These are phyloP conservation scores for Pseudocercospora pini-densiflorae DNA, from an alignment of 2,329 filamentous ascomycete genomes.

Conservation along the genomic window DNA sequence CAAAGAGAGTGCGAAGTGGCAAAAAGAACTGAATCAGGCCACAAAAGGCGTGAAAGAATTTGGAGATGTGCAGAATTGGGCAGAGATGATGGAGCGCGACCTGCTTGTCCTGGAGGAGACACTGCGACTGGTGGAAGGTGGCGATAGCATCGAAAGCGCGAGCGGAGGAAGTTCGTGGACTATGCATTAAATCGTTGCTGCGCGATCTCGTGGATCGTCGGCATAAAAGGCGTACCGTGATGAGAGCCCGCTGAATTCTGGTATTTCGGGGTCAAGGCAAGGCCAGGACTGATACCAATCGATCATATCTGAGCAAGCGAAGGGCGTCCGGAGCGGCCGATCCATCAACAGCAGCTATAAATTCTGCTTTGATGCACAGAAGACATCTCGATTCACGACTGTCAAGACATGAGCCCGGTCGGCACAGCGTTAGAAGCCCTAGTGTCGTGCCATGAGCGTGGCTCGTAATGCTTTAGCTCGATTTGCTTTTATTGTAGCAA, in stretches of 20 bases:
- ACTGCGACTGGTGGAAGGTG: constrained; percentile 40
- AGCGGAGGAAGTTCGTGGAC: constrained; percentile 39
- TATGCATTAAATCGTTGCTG: not conserved
- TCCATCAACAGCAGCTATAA: not conserved
- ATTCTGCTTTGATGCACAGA: not conserved
- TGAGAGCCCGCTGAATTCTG: not conserved
- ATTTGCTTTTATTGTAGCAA: not conserved
- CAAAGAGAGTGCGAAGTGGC: constrained; percentile 68
- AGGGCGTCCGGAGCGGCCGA: not conserved
- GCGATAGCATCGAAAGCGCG: constrained; percentile 33
- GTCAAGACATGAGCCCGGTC: no score
- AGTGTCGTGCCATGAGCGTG: not conserved
- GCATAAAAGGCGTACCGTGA: no score
- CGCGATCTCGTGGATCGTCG: not conserved
- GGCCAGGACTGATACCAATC: not conserved
- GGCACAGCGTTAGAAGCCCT: not conserved
- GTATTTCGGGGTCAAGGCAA: not conserved
- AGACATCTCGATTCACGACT: not conserved
- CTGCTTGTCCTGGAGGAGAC: constrained; percentile 45
- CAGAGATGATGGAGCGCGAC: constrained; percentile 69
- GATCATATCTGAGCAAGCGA: not conserved
- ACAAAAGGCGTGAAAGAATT: constrained; percentile 73
- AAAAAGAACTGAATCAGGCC: constrained; percentile 65
- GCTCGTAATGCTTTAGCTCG: not conserved
- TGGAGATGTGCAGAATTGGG: constrained; percentile 85